Base-by-base conservation (phyloP, 257 asterid genomes). In the Asclepias syriaca region DNA sequence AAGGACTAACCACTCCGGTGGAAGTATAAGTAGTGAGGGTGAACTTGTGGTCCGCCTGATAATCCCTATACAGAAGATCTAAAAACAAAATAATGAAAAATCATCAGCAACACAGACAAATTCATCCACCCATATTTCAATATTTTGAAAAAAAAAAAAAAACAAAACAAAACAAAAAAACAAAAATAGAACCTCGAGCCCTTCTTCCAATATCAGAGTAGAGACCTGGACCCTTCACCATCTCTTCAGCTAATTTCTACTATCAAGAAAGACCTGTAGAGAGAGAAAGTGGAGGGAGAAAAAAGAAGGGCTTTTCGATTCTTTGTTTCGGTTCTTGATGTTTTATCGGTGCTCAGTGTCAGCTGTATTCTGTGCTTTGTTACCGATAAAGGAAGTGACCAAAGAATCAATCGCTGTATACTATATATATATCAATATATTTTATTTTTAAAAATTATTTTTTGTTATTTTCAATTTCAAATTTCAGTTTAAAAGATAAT, bases 51-150 rank as follows among this genome's bases (percentile, higher is more conserved):
- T 84, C 88, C 49, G 66, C 73, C 80, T 81, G 84, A 70, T 84
- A 84, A 45, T 84, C 88, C 77, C 65, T 82, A 85, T 80, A 80
- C 74, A 85, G 55, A 74, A 84, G 86, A 82, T 84, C 89, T 85
- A 78, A 74, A 66, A 67, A 46, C 70, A 53, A 57, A 68, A 74
- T 18, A 37, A 39, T 50, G 57, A 48, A 54, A 61, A 43, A 76
- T 45, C 63, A 64, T 16, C n/a, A 18, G 3, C 2, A 48, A 73
- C 49, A 34, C 55, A 14, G 0, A 57, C 43, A 75, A 60, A 57
- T 50, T 29, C 40, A 18, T 56, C 49, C 56, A 22, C 46, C 49
- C 56, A 40, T 40, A 18, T 10, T 21, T 10, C 46, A 1, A 24
- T 4, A 4, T 16, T 39, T 3, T 29, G 34, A 29, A 14, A 32